phyloP scores from a whole-genome alignment of 164 flowering plant species.

The Taxillus chinensis region DNA sequence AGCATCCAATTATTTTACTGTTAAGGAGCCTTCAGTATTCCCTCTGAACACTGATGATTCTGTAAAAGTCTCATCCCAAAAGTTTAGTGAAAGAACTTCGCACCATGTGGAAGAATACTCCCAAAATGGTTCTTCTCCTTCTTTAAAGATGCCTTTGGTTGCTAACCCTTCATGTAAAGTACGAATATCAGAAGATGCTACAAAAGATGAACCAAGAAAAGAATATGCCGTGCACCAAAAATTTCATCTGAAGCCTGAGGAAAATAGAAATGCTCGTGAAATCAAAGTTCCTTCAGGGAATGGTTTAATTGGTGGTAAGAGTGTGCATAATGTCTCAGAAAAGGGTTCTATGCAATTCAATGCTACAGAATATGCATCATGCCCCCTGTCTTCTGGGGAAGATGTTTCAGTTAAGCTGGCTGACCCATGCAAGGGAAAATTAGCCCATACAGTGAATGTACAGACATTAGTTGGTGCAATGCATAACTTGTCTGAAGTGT shows the following conservation, averaged over 20 bases:
- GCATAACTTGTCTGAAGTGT: conserved; percentile 45
- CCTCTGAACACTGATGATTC: conserved; percentile 12
- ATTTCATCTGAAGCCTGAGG: conserved; percentile 7
- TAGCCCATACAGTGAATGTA: conserved; percentile 20
- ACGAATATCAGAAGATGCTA: conserved; percentile 6
- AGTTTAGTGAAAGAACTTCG: conserved; percentile 8
- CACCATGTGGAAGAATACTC: conserved; percentile 2
- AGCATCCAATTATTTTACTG: conserved; percentile 8
- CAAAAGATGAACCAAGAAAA: conserved; percentile 7
- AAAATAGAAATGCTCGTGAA: conserved; percentile 7
- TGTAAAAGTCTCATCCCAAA: conserved; percentile 10
- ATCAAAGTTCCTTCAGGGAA: not conserved
- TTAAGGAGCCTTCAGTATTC: conserved; percentile 14
- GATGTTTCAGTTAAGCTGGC: conserved; percentile 13
- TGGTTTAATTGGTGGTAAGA: conserved; percentile 10
- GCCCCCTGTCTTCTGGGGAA: conserved; percentile 10
- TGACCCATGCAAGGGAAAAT: conserved; percentile 5
- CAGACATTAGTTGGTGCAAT: conserved; percentile 30
- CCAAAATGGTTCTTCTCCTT: conserved; percentile 11
- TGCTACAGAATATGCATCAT: conserved; percentile 8
- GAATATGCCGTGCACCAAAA: not conserved
- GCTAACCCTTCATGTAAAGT: conserved; percentile 6
- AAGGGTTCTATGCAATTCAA: conserved; percentile 10
- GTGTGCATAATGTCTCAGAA: conserved; percentile 7
- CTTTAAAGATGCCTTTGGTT: conserved; percentile 10